Percentiles rank a stretch among this genome's conserved stretches.
Evolutionary conservation across 2,329 filamentous ascomycete genomes (phyloP).

Genomic region (Aspergillus texensis): DNA sequence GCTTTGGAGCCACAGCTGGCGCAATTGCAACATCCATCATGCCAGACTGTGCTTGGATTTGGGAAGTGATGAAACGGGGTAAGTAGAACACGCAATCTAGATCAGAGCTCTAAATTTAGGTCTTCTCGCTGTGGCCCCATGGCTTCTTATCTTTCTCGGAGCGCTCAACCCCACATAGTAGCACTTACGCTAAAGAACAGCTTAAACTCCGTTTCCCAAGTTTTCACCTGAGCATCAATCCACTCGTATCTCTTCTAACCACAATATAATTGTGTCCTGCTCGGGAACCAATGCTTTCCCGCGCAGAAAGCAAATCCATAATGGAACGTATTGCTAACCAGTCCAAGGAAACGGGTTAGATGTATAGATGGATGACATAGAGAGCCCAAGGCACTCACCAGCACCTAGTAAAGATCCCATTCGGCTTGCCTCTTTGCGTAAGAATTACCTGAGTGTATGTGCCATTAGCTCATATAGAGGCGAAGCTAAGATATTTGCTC

Average conservation of each 20-base stretch:
- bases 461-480: not conserved
- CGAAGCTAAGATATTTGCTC: not conserved
- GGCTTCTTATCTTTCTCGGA: not conserved
- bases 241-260: not conserved
- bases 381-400: not conserved
- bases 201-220: not conserved
- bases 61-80: not conserved
- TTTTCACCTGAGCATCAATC: not conserved
- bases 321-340: not conserved
- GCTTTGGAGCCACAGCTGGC: not conserved
- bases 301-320: not conserved
- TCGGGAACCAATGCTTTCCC: not conserved
- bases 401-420: not conserved
- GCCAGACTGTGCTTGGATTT: not conserved
- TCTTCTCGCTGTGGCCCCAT: not conserved
- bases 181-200: not conserved
- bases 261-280: not conserved
- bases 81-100: not conserved
- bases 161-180: not conserved
- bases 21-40: not conserved
- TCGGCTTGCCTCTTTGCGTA: not conserved
- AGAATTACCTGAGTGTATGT: not conserved
- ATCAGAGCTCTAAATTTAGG: not conserved
- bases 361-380: no score
- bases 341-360: no score